Conservation (phyloP, 2,329 filamentous ascomycete genomes). For the Beauveria sp. region DNA sequence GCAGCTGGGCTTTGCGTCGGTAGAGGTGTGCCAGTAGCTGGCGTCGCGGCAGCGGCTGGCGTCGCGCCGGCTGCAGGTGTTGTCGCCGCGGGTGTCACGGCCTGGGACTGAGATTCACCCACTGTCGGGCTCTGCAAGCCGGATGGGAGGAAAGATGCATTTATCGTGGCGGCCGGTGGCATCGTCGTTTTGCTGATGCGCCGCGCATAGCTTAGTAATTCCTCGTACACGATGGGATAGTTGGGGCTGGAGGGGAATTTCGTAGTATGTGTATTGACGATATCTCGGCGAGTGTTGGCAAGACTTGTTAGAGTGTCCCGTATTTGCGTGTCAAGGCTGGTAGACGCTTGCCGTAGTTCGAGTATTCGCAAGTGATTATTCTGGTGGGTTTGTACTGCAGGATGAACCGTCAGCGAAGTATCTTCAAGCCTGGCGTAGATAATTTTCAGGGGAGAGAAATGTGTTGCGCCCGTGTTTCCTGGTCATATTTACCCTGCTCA, state of each 20-base stretch:
- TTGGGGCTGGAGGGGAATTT: constrained; percentile 43
- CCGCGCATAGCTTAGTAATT: constrained; percentile 70
- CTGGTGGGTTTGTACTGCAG: constrained; percentile 63
- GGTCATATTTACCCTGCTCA: constrained; percentile 44
- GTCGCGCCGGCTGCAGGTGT: constrained; percentile 26
- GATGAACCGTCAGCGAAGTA: neutral
- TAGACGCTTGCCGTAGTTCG: constrained; percentile 57
- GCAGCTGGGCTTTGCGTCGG: constrained; percentile 27
- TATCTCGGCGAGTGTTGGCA: constrained; percentile 64
- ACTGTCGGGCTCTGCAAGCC: constrained; percentile 24
- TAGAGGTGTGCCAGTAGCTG: constrained; percentile 24
- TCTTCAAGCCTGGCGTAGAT: neutral
- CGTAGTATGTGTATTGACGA: constrained; percentile 55
- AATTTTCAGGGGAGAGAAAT: too few species aligned
- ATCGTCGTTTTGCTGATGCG: constrained; percentile 75
- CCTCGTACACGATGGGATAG: constrained; percentile 57
- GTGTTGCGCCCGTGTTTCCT: too few species aligned
- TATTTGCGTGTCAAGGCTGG: constrained; percentile 63
- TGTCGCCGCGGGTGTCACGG: constrained; percentile 14
- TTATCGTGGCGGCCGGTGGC: constrained; percentile 51
- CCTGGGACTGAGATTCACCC: constrained; percentile 23
- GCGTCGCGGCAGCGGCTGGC: constrained; percentile 21
- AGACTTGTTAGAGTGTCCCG: constrained; percentile 63
- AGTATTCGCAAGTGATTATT: constrained; percentile 63
- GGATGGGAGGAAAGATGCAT: constrained; percentile 26